Evolutionary conservation across 164 flowering plant genomes (phyloP).

Genomic region (Malania oleifera): DNA sequence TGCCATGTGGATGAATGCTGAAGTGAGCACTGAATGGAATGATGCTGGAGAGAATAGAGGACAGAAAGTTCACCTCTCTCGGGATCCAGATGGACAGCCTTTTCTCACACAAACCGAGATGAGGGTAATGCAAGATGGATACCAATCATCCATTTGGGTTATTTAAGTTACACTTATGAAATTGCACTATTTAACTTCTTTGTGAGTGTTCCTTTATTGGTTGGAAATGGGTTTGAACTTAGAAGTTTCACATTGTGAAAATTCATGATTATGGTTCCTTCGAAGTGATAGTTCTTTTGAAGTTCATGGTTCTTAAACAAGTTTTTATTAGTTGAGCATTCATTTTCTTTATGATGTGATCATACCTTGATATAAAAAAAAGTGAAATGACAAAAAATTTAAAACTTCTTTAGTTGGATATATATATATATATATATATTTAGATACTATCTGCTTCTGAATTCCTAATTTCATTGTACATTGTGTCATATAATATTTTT

Average conservation of each 20-base stretch:
- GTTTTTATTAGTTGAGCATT: neutral
- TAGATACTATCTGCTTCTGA: constrained; percentile 1
- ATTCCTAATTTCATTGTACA: neutral
- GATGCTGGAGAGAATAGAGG: constrained; percentile 74
- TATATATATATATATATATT: too few relatives aligned
- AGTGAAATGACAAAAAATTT: neutral
- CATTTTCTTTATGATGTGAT: too few relatives aligned
- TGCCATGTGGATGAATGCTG: constrained; percentile 59
- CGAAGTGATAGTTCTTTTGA: too few relatives aligned
- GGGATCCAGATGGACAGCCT: constrained; percentile 89
- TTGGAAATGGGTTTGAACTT: too few relatives aligned
- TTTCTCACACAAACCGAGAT: constrained; percentile 87
- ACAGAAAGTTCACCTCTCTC: constrained; percentile 74
- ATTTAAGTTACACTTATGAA: neutral
- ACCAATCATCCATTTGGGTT: neutral
- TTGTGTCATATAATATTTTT: constrained; percentile 14
- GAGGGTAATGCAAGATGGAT: constrained; percentile 43
- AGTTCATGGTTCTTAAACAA: neutral
- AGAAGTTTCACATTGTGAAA: neutral
- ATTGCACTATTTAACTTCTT: too few relatives aligned
- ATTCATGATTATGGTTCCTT: too few relatives aligned
- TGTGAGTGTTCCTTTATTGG: too few relatives aligned
- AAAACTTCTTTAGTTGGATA: neutral
- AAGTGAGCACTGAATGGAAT: constrained; percentile 68
- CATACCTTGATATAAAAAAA: neutral